phyloP scores from a whole-genome alignment of 371 early-diverging fungal genomes.

The Rhizopus stolonifer region DNA sequence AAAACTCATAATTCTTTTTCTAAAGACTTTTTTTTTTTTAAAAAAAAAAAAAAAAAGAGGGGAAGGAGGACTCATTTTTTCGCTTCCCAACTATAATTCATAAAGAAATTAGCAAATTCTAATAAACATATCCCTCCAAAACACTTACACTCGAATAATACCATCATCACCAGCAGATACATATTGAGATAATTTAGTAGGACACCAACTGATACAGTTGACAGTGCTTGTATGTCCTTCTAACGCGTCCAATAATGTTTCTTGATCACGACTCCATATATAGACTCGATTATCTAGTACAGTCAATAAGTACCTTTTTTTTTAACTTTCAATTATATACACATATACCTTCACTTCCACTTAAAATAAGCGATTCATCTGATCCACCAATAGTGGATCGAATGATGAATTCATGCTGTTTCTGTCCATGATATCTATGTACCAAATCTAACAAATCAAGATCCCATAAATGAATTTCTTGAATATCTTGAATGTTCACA shows the following conservation, averaged over 20 bases:
- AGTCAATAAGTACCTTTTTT: too few relatives aligned
- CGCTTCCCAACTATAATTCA: too few relatives aligned
- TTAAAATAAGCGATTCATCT: constrained; percentile 78
- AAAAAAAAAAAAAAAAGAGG: too few relatives aligned
- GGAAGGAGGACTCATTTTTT: too few relatives aligned
- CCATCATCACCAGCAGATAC: constrained; percentile 94
- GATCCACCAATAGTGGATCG: constrained; percentile 91
- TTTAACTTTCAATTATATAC: too few relatives aligned
- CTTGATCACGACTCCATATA: constrained; percentile 90
- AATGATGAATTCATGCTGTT: constrained; percentile 85
- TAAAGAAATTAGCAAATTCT: too few relatives aligned
- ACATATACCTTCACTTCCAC: constrained; percentile 87
- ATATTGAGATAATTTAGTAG: constrained; percentile 64
- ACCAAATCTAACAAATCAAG: constrained; percentile 65
- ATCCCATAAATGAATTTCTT: constrained; percentile 90
- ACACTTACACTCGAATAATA: constrained; percentile 83
- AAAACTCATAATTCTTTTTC: too few relatives aligned
- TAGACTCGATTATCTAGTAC: constrained; percentile 80
- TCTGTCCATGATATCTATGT: constrained; percentile 79
- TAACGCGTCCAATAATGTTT: constrained; percentile 72
- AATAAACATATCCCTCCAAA: too few relatives aligned
- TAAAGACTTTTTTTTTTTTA: too few relatives aligned
- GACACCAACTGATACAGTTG: constrained; percentile 86
- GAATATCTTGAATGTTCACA: constrained; percentile 60
- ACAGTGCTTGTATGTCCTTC: constrained; percentile 84